Conservation (phyloP, 139 green algal genomes). For the Astrephomene gubernaculifera region DNA sequence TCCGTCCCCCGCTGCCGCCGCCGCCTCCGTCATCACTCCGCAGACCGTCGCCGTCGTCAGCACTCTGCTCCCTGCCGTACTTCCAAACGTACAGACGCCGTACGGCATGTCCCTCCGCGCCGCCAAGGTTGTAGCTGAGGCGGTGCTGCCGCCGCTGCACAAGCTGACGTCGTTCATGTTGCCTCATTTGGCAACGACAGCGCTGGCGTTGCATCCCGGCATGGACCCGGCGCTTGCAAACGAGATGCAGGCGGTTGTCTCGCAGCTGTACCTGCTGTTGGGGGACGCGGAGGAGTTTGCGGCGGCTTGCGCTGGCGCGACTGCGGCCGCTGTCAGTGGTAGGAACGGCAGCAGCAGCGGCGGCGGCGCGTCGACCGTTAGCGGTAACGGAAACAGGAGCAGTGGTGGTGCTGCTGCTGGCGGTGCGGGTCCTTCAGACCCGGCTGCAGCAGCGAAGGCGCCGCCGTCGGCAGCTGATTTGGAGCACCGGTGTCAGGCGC, state of each 20-base stretch:
- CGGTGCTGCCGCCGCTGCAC: conserved; percentile 4
- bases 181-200: conserved; percentile 6
- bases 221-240: neutral
- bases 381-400: no score
- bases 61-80: conserved; percentile 5
- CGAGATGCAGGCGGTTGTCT: conserved; percentile 11
- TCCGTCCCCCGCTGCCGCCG: neutral
- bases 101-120: neutral
- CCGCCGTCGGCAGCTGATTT: neutral
- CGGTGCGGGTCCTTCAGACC: neutral
- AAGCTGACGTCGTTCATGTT: conserved; percentile 1
- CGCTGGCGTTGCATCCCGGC: neutral
- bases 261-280: neutral
- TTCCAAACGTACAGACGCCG: neutral
- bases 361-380: neutral
- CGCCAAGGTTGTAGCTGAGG: neutral
- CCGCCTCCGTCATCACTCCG: neutral
- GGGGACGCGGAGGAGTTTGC: neutral
- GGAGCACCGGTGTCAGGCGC: neutral
- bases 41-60: neutral
- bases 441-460: neutral
- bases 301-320: neutral
- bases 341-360: neutral
- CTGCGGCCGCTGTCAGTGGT: neutral
- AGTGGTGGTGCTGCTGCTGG: neutral